Evolutionary conservation across 129 eudicot genomes (phyloP).

Genomic region (Scalesia atractyloides): DNA sequence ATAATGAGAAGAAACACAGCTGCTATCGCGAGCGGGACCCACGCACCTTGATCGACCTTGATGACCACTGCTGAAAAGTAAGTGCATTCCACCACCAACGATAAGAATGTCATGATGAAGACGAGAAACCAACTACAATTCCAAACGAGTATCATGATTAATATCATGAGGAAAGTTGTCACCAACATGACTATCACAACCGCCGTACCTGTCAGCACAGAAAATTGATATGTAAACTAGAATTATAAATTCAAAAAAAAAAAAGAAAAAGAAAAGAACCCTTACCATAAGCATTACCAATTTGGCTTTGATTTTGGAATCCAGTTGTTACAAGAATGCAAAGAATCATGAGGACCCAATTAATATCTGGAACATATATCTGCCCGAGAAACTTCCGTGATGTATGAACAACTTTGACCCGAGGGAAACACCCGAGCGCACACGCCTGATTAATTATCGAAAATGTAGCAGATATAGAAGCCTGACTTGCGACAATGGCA

Average conservation of each 20-base stretch:
- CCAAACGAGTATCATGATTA: conserved; percentile 78
- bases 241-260: background rate
- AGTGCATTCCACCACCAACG: conserved; percentile 63
- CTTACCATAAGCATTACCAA: conserved; percentile 85
- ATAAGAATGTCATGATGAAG: conserved; percentile 52
- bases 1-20: conserved; percentile 76
- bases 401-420: conserved; percentile 87
- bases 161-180: conserved; percentile 74
- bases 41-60: conserved; percentile 79
- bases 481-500: conserved; percentile 88
- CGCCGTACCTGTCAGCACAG: conserved; percentile 60
- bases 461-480: conserved; percentile 85
- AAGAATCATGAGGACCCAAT: conserved; percentile 82
- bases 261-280: background rate
- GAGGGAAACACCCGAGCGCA: conserved; percentile 86
- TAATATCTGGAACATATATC: conserved; percentile 76
- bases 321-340: conserved; percentile 83
- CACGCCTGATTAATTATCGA: conserved; percentile 83
- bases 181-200: conserved; percentile 79
- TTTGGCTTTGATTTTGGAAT: conserved; percentile 68
- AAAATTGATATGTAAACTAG: background rate
- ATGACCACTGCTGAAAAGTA: conserved; percentile 75
- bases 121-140: conserved; percentile 77
- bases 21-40: conserved; percentile 89
- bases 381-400: conserved; percentile 78